Base-by-base conservation (phyloP, 192 early-diverging fungal genomes). In the Mortierella alpina region DNA sequence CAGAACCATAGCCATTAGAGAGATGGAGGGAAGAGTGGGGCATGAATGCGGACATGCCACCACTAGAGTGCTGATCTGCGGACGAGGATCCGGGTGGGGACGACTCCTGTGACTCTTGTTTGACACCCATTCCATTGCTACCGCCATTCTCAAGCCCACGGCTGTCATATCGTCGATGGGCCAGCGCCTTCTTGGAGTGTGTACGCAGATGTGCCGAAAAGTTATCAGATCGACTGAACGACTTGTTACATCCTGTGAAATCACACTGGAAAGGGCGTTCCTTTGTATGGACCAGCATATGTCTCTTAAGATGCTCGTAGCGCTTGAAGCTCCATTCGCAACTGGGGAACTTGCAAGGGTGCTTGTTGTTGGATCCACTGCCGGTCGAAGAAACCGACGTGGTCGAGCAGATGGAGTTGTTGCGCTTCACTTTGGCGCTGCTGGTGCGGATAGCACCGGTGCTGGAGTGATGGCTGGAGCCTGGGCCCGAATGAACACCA, bases 261-360 rank as follows among this genome's bases (percentile, higher is more conserved):
- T 85, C 83, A 78, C 93, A 94, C 51, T 84, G 78, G 83, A 92
- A 90, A 53, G 92, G 91, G 54, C 90, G 84, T 66, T 92, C 91
- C 51, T 92, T 92, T 49, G 93, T 91, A 72, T 94, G 93, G 2
- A 90, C 91, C 61, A 93, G 85, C 86, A 91, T 88, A 71, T 94
- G 94, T 50, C 93, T 90, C 59, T 92, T 94, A 31, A 95, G 83
- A 66, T 95, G 94, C 71, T 94, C 92, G 54, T 90, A 93, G 22
- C 93, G 85, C 80, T 94, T 94, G 78, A 95, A 95, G 41, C 82
- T 86, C 88, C 87, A 89, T 57, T 82, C 75, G 67, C 88, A 89
- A 51, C 87, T 84, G 15, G 84, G 72, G 59, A 84, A 84, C 56
- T 80, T 84, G 73, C 87, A 88, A n/a, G 76, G 77, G 15, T 80